Conservation (phyloP, 1,284 basidiomycete genomes). For the Rhodotorula mucilaginosa region DNA sequence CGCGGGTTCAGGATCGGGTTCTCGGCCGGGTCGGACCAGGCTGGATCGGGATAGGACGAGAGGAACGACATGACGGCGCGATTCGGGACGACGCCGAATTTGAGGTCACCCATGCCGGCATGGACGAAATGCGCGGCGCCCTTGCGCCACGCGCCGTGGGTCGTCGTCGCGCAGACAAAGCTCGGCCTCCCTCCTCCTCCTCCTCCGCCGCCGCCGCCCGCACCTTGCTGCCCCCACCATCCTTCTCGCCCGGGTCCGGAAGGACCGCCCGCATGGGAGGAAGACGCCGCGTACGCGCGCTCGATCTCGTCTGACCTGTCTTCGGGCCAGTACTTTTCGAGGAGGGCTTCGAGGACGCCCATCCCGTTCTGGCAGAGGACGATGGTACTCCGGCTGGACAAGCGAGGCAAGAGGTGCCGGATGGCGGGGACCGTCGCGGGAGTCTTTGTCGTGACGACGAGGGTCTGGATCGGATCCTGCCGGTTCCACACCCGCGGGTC, state of each 20-base stretch:
- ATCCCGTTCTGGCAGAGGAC: slow-evolving; percentile 87
- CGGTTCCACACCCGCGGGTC: slow-evolving; percentile 32
- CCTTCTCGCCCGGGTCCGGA: not conserved
- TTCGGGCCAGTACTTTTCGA: slow-evolving; percentile 64
- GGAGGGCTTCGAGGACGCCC: slow-evolving; percentile 80
- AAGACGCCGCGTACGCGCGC: not conserved
- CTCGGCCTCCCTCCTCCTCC: slow-evolving; percentile 63
- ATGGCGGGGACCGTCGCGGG: slow-evolving; percentile 64
- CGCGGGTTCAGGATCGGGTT: slow-evolving; percentile 42
- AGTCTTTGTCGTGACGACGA: slow-evolving; percentile 82
- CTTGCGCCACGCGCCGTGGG: slow-evolving; percentile 66
- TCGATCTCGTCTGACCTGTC: slow-evolving; percentile 29
- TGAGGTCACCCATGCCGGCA: slow-evolving; percentile 67
- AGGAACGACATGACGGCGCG: slow-evolving; percentile 46
- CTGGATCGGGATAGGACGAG: slow-evolving; percentile 27
- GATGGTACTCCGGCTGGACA: slow-evolving; percentile 71
- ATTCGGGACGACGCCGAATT: slow-evolving; percentile 78
- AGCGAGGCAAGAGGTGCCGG: slow-evolving; percentile 61
- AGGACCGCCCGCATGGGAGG: not conserved
- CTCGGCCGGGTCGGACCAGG: slow-evolving; percentile 22
- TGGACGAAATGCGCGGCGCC: slow-evolving; percentile 61
- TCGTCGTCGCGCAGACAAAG: slow-evolving; percentile 79
- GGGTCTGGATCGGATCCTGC: slow-evolving; percentile 59
- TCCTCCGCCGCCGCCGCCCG: slow-evolving; percentile 2
- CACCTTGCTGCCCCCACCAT: not conserved